These are phyloP conservation scores for Phtheirospermum japonicum DNA, from an alignment of 257 asterid species.

Conservation along the genomic window DNA sequence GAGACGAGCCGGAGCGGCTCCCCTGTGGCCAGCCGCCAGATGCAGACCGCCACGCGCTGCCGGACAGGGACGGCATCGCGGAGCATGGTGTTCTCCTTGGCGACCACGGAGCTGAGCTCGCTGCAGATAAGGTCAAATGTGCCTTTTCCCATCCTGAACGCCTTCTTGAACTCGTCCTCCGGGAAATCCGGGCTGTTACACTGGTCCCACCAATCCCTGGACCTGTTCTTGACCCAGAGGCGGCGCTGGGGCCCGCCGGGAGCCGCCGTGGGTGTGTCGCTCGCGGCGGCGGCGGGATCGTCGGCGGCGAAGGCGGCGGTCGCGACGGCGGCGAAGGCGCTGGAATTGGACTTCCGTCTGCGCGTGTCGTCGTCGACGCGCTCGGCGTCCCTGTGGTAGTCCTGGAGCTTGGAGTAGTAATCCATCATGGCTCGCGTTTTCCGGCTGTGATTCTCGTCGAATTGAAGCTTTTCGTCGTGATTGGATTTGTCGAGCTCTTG, in stretches of 20 bases:
- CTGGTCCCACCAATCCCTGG: conserved; percentile 96
- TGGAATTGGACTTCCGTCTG: conserved; percentile 47
- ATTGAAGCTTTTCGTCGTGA: conserved; percentile 45
- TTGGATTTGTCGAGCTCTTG: conserved; percentile 38
- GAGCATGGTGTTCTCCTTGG: conserved; percentile 84
- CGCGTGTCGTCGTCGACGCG: conserved; percentile 43
- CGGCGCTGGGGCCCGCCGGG: conserved; percentile 58
- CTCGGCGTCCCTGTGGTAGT: conserved; percentile 37
- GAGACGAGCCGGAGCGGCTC: conserved; percentile 89
- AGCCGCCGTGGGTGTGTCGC: conserved; percentile 30
- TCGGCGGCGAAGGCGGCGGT: conserved; percentile 32
- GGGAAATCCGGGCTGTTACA: conserved; percentile 90
- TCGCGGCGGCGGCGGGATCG: conserved; percentile 8
- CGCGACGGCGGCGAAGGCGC: conserved; percentile 38
- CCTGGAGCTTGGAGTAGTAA: conserved; percentile 50
- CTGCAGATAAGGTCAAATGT: conserved; percentile 84
- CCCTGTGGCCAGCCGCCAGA: conserved; percentile 97
- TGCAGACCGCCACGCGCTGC: conserved; percentile 92
- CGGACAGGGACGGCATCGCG: conserved; percentile 91
- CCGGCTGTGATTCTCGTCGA: conserved; percentile 49
- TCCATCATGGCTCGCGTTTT: conserved; percentile 55
- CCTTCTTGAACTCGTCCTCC: conserved; percentile 74
- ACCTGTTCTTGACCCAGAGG: conserved; percentile 87
- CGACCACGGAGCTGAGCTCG: conserved; percentile 66
- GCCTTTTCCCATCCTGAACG: conserved; percentile 87